These are phyloP conservation scores for Rhynchosporium secalis DNA, from an alignment of 2,329 filamentous ascomycete genomes.

Conservation along the genomic window DNA sequence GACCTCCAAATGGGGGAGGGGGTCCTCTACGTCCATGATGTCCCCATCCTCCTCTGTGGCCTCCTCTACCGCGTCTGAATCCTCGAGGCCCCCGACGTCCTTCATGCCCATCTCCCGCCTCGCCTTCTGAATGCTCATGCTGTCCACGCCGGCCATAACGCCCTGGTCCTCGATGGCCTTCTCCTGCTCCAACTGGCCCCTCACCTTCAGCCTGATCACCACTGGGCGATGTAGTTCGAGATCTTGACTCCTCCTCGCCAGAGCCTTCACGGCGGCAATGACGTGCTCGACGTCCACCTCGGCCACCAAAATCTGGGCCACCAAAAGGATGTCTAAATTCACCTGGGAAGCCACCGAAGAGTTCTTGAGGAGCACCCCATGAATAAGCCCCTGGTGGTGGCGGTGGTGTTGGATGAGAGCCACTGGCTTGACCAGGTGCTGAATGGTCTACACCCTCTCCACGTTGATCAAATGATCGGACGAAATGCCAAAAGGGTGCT, in stretches of 20 bases:
- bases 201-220: slow-evolving; percentile 18
- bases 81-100: slow-evolving; percentile 10
- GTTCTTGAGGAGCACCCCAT: slow-evolving; percentile 25
- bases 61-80: slow-evolving; percentile 15
- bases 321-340: slow-evolving; percentile 31
- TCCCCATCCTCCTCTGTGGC: slow-evolving; percentile 26
- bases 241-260: slow-evolving; percentile 16
- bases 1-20: slow-evolving; percentile 30
- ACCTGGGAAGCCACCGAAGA: slow-evolving; percentile 24
- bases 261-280: slow-evolving; percentile 24
- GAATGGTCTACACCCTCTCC: slow-evolving; percentile 37
- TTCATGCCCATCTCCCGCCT: slow-evolving; percentile 18
- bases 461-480: slow-evolving; percentile 32
- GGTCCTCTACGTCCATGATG: slow-evolving; percentile 28
- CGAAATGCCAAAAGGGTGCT: slow-evolving; percentile 38
- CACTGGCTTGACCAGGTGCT: slow-evolving; percentile 12
- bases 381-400: slow-evolving; percentile 26
- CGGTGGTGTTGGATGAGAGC: slow-evolving; percentile 20
- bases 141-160: slow-evolving; percentile 12
- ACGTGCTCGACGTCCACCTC: slow-evolving; percentile 20
- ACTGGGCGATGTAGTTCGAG: slow-evolving; percentile 22
- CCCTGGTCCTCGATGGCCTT: slow-evolving; percentile 8
- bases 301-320: slow-evolving; percentile 18
- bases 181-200: slow-evolving; percentile 5
- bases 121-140: slow-evolving; percentile 12